Conservation (phyloP, 1,139 yeast species). For the Ogataea hybrid region DNA sequence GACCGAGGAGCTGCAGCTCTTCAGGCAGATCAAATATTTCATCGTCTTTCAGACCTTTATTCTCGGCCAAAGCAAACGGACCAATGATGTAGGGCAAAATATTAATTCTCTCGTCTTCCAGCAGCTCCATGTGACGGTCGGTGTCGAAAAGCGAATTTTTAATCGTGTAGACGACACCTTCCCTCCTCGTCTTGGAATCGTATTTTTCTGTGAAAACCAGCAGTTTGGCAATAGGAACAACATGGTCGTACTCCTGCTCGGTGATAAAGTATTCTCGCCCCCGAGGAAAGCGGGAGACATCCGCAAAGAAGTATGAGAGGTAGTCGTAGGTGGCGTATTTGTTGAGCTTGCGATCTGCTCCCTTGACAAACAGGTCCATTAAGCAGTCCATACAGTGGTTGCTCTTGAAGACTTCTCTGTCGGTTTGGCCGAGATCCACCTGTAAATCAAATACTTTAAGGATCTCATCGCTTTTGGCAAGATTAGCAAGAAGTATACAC, state of each 20-base stretch:
- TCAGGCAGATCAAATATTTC: conserved; percentile 89
- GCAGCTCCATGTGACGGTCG: conserved; percentile 57
- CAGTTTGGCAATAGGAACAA: conserved; percentile 76
- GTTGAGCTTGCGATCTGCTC: conserved; percentile 69
- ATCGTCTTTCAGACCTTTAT: conserved; percentile 73
- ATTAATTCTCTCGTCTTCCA: conserved; percentile 64
- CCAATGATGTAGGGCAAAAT: conserved; percentile 76
- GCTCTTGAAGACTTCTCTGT: conserved; percentile 49
- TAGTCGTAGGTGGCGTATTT: conserved; percentile 76
- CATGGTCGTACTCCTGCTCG: conserved; percentile 69
- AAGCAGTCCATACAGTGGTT: conserved; percentile 70
- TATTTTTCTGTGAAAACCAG: conserved; percentile 81
- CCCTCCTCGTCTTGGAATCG: conserved; percentile 77
- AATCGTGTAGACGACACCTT: conserved; percentile 90
- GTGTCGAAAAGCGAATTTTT: conserved; percentile 87
- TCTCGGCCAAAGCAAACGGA: conserved; percentile 73
- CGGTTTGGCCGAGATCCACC: conserved; percentile 33
- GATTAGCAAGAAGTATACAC: conserved; percentile 79
- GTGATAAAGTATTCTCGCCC: conserved; percentile 79
- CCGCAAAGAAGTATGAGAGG: conserved; percentile 86
- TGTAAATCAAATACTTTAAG: conserved; percentile 51
- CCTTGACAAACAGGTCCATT: conserved; percentile 89
- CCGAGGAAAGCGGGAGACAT: conserved; percentile 67
- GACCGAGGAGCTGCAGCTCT: conserved; percentile 76
- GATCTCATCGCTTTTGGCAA: conserved; percentile 75